phyloP scores from a whole-genome alignment of 176 grass and related monocot genomes.

The Ampelocalamus luodianensis region DNA sequence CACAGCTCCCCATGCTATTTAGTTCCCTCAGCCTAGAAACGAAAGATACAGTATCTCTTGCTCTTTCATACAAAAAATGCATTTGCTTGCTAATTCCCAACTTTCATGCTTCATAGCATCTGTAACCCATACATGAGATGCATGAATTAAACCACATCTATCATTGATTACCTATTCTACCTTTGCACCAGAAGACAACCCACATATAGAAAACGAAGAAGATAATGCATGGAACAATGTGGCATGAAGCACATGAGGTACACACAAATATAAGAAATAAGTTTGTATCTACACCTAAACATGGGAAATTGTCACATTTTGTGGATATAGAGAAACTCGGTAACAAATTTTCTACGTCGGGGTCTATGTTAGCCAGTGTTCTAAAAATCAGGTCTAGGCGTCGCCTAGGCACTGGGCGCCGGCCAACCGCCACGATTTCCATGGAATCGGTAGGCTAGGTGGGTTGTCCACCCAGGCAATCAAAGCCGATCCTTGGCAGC shows the following conservation, averaged over 20 bases:
- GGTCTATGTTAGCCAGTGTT: neutral
- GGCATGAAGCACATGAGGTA: neutral
- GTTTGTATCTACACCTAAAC: neutral
- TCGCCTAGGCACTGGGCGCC: too few species aligned
- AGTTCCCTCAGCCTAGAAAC: neutral
- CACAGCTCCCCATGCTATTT: neutral
- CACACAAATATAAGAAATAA: neutral
- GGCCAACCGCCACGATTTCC: too few species aligned
- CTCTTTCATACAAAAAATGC: neutral
- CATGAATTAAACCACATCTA: neutral
- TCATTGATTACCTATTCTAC: neutral
- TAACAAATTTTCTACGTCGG: neutral
- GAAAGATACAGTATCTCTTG: neutral
- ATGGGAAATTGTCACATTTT: neutral
- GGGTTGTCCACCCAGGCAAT: too few species aligned
- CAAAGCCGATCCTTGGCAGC: too few species aligned
- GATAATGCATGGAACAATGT: neutral
- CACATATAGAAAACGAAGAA: neutral
- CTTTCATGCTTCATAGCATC: neutral
- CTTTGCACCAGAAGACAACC: neutral
- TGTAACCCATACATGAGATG: neutral
- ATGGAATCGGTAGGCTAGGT: too few species aligned
- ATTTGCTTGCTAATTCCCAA: neutral
- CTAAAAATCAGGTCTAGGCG: too few species aligned
- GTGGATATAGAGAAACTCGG: neutral